Base-by-base conservation (phyloP, 805 yeast genomes). In the Starmerella gropengiesseri region DNA sequence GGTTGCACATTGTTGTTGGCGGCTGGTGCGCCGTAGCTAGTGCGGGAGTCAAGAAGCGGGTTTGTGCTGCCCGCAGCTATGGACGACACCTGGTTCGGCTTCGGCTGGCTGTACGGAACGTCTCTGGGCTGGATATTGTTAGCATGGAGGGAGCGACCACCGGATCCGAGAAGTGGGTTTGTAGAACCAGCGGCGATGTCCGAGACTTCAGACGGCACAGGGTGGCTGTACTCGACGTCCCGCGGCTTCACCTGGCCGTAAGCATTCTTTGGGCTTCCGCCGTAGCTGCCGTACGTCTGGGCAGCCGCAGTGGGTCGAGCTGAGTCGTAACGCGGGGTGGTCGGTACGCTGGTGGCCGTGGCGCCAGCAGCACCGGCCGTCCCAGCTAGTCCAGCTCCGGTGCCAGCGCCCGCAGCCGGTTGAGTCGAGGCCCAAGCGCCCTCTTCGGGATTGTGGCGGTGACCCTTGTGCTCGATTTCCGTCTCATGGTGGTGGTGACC, bases 361-460 rank as follows among this genome's bases (percentile, higher is more conserved):
- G n/a, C n/a, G n/a, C n/a, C n/a, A n/a, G n/a, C n/a, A n/a, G n/a
- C n/a, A n/a, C n/a, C n/a, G n/a, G n/a, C n/a, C n/a, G n/a, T n/a
- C n/a, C n/a, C n/a, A n/a, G n/a, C n/a, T n/a, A n/a, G n/a, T n/a
- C n/a, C n/a, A n/a, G n/a, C n/a, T n/a, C n/a, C n/a, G n/a, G n/a
- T 27, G 26, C 11, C 21, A 3, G 40, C 34, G 11, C 23, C 25
- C 3, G 36, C 11, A 9, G 39, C 40, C 16, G 35, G 5, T 14
- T 12, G 39, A 21, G 41, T 7, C 14, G n/a, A n/a, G n/a, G n/a
- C n/a, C n/a, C n/a, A n/a, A n/a, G n/a, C n/a, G n/a, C 50, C 50
- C 41, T 44, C 42, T 3, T 41, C 25, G 1, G 48, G 29, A 17
- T 47, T 34, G 42, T 47, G 50, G 22, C 49, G 49, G 38, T 41